Base-by-base conservation (phyloP, 257 asterid species). In the Solanum pinnatisectum region DNA sequence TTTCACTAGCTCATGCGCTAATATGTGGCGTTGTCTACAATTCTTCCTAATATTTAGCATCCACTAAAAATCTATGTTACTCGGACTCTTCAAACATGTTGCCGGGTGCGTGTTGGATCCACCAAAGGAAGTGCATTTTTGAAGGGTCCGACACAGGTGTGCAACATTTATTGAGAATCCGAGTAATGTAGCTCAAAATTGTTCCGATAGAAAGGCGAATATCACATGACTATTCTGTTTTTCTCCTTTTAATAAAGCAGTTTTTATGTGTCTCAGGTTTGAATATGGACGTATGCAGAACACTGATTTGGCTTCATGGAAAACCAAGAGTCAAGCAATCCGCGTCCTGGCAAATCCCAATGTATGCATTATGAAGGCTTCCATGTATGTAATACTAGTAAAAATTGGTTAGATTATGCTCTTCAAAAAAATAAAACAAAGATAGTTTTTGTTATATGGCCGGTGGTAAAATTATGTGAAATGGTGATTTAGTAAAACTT, bases 311-410 rank as follows among this genome's bases (percentile, higher is more conserved):
- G 90, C 88, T 89, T 88, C 91, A 87, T 89, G 74, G 89, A 89
- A 91, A 86, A 88, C 90, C 87, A 92, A 89, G 90, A 92, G 89
- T 81, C 94, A 35, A 89, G 93, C 87, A 39, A 91, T 93, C 87
- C 93, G 91, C 25, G 95, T 94, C 90, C 87, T 94, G 88, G 98
- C 94, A 59, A 95, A 96, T 91, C 93, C 95, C 88, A 94, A 93
- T 94, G 99, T 96, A 96, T 87, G 99, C 91, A 89, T 88, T 93
- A 78, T 83, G 91, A 89, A 81, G 88, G 93, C 92, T 92, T 91
- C 92, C 90, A 49, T 88, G 73, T 89, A 46, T 86, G 84, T 86
- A 56, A 86, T 81, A 49, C 87, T 68, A 76, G 39, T 87, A 37
- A 33, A 32, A 44, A 78, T 88, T 90, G 93, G 93, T 93, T 92